Evolutionary conservation across 1,284 basidiomycete genomes (phyloP).

Genomic region (Cryptococcus wingfieldii): DNA sequence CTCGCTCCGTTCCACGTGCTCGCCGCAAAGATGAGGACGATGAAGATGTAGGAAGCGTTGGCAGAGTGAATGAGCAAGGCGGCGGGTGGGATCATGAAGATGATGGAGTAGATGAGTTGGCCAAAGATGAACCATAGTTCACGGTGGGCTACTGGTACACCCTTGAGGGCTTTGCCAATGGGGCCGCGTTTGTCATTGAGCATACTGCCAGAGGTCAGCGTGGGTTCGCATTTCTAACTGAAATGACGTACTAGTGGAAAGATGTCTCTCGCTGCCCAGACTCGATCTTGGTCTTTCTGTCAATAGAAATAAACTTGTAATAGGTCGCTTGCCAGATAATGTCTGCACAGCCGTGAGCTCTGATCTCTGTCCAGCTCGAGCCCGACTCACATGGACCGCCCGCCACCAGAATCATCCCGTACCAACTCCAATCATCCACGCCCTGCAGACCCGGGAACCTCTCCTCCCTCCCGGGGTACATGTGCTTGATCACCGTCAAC

Average conservation of each 20-base stretch:
- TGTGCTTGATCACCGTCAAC: slow-evolving; percentile 69
- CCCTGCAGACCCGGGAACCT: slow-evolving; percentile 76
- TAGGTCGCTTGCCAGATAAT: slow-evolving; percentile 82
- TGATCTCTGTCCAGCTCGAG: background rate
- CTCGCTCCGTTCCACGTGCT: slow-evolving; percentile 57
- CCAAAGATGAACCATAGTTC: slow-evolving; percentile 75
- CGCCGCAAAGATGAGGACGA: slow-evolving; percentile 74
- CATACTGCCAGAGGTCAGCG: slow-evolving; percentile 50
- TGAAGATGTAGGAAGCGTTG: slow-evolving; percentile 68
- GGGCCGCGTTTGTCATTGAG: slow-evolving; percentile 77
- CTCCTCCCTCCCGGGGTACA: slow-evolving; percentile 45
- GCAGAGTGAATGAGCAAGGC: slow-evolving; percentile 71
- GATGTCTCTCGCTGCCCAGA: slow-evolving; percentile 82
- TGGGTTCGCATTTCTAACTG: background rate
- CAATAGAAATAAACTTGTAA: slow-evolving; percentile 86
- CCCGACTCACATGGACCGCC: slow-evolving; percentile 43
- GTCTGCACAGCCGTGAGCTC: slow-evolving; percentile 53
- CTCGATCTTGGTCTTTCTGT: slow-evolving; percentile 76
- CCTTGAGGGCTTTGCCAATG: slow-evolving; percentile 67
- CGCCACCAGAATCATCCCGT: slow-evolving; percentile 42
- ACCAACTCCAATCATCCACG: slow-evolving; percentile 44
- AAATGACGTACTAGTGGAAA: slow-evolving; percentile 58
- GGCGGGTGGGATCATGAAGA: slow-evolving; percentile 76
- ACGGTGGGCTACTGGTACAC: slow-evolving; percentile 60
- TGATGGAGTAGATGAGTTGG: slow-evolving; percentile 75